phyloP scores from a whole-genome alignment of 805 yeast species.

The Dipodascus geniculatus region DNA sequence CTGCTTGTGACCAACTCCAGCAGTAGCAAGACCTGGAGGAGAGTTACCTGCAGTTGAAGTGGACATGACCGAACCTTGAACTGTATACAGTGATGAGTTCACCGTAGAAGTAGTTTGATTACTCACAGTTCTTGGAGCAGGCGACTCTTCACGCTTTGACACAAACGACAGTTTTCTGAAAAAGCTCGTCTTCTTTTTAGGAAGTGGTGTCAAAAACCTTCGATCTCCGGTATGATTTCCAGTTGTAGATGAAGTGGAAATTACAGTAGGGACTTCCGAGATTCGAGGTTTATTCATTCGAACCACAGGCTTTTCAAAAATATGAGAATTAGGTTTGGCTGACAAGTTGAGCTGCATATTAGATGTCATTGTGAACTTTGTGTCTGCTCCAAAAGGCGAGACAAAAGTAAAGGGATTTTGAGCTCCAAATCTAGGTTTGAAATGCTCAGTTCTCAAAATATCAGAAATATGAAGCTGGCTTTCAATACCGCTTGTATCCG shows the following conservation, averaged over 20 bases:
- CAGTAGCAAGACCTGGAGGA: not conserved
- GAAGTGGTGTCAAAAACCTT: not conserved
- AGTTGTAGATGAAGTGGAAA: not conserved
- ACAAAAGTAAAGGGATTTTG: not conserved
- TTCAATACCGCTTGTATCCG: not conserved
- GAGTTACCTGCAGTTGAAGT: not conserved
- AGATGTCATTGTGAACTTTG: not conserved
- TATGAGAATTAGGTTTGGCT: not conserved
- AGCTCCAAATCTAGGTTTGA: not conserved
- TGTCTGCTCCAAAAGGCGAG: not conserved
- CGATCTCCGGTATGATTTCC: not conserved
- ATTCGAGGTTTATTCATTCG: not conserved
- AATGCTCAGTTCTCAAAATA: not conserved
- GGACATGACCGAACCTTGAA: not conserved
- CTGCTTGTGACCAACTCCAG: not conserved
- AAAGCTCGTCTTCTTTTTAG: not conserved
- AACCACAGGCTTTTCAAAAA: not conserved
- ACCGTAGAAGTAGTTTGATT: not conserved
- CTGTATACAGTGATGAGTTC: not conserved
- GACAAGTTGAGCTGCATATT: not conserved
- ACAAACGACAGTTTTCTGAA: conserved; percentile 3
- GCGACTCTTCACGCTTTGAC: not conserved
- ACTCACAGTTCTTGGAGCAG: not conserved
- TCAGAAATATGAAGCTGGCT: not conserved
- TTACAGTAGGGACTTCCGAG: not conserved